Evolutionary conservation across 2,329 filamentous ascomycete species (phyloP).

Genomic region (Pyrenophora seminiperda): DNA sequence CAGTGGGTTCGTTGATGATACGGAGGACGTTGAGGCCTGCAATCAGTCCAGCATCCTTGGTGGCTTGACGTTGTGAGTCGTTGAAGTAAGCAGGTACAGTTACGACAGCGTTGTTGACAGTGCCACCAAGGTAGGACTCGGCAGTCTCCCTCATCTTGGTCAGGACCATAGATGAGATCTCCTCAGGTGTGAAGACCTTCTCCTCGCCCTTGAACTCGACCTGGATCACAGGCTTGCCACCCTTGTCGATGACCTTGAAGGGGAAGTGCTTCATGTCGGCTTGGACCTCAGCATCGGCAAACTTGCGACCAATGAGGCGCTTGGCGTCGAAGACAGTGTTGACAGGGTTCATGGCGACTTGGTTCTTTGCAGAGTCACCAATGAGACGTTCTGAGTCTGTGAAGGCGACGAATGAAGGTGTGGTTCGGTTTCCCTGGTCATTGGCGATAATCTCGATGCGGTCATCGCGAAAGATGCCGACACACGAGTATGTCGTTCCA

Average conservation of each 20-base stretch:
- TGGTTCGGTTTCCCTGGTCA: slow-evolving; percentile 99
- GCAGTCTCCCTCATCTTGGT: slow-evolving; percentile 99
- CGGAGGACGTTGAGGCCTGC: slow-evolving; percentile 96
- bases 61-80: slow-evolving; percentile 99
- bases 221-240: slow-evolving; percentile 87
- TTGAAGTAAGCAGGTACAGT: slow-evolving; percentile 99
- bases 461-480: slow-evolving; percentile 98
- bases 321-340: slow-evolving; percentile 99
- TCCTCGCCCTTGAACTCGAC: slow-evolving; percentile 94
- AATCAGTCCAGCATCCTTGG: slow-evolving; percentile 98
- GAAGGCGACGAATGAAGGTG: slow-evolving; percentile 98
- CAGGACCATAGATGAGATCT: slow-evolving; percentile 98
- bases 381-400: slow-evolving; percentile 98
- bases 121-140: slow-evolving; percentile 97
- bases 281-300: slow-evolving; percentile 70
- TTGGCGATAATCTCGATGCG: slow-evolving; percentile 99
- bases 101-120: slow-evolving; percentile 98
- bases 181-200: slow-evolving; percentile 96
- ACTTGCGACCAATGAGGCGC: slow-evolving; percentile 96
- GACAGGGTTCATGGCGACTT: slow-evolving; percentile 97
- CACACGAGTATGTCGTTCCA: slow-evolving; percentile 98
- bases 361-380: slow-evolving; percentile 99
- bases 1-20: slow-evolving; percentile 99
- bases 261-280: slow-evolving; percentile 99
- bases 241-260: slow-evolving; percentile 95